phyloP scores from a whole-genome alignment of 352 stramenopile genomes.

The Saprolegnia diclina region DNA sequence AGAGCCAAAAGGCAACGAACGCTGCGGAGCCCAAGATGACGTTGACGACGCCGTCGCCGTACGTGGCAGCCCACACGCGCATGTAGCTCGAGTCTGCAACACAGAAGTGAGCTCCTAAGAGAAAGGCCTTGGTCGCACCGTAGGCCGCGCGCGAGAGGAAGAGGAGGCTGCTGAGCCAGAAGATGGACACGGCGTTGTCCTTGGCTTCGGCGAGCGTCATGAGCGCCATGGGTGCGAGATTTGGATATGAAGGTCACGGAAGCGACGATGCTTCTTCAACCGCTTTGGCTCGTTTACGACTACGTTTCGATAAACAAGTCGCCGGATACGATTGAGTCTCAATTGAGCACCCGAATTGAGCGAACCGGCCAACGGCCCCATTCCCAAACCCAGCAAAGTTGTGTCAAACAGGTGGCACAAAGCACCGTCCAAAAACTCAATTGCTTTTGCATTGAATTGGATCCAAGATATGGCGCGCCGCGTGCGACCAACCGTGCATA shows the following conservation, averaged over 20 bases:
- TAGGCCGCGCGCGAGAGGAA: neutral
- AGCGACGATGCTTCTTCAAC: too few relatives aligned
- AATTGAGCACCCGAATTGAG: too few relatives aligned
- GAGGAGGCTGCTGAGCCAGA: neutral
- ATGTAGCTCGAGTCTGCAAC: constrained; percentile 3
- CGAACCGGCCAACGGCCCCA: too few relatives aligned
- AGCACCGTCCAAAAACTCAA: too few relatives aligned
- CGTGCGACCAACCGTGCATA: too few relatives aligned
- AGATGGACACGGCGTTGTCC: neutral
- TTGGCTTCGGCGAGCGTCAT: neutral
- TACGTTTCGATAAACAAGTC: neutral
- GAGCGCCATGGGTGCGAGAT: neutral
- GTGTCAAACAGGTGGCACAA: too few relatives aligned
- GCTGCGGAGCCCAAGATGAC: neutral
- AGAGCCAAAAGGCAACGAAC: constrained; percentile 24
- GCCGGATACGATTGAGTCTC: neutral
- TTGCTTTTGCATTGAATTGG: too few relatives aligned
- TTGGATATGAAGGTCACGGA: neutral
- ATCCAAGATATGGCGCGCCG: too few relatives aligned
- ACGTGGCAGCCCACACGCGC: neutral
- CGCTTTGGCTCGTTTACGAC: neutral
- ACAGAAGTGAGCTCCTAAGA: neutral
- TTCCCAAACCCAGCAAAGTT: too few relatives aligned
- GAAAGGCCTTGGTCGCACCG: neutral
- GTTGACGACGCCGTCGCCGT: neutral